A percentile compares a stretch with the other conserved stretches of the same genome.
These are phyloP conservation scores for Elsinoe necatrix DNA, from an alignment of 2,329 filamentous ascomycete genomes.

Conservation along the genomic window DNA sequence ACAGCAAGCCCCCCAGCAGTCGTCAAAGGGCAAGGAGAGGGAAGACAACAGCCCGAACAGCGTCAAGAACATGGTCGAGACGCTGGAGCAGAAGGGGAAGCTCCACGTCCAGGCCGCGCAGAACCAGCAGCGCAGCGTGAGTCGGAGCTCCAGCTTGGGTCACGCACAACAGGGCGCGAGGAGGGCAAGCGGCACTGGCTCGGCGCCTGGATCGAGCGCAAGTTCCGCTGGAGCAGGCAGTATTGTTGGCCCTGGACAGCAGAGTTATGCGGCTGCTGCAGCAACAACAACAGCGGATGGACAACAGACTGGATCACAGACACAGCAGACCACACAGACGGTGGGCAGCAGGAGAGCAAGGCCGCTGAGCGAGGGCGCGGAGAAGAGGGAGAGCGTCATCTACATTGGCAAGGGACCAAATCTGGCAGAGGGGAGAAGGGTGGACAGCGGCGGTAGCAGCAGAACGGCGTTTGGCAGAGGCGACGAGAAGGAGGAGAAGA, in stretches of 20 bases:
- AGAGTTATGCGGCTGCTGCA: background rate
- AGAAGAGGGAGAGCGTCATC: slow-evolving; percentile 12
- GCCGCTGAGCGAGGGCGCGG: background rate
- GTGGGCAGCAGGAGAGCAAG: slow-evolving; percentile 1
- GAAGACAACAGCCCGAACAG: slow-evolving; percentile 14
- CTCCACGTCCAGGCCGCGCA: background rate
- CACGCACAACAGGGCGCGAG: background rate
- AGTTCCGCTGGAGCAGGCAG: background rate
- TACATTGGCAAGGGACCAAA: slow-evolving; percentile 8
- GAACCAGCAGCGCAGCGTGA: background rate
- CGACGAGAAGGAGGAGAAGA: background rate
- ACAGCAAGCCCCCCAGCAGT: background rate
- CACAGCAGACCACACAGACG: background rate
- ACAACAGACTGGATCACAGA: background rate
- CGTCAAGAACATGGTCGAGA: slow-evolving; percentile 13
- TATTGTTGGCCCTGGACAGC: background rate
- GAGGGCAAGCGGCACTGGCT: background rate
- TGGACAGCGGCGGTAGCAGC: background rate
- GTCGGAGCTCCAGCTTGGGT: background rate
- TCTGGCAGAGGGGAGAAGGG: background rate
- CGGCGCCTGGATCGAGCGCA: background rate
- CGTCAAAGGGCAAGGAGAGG: slow-evolving; percentile 8
- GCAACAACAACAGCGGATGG: background rate
- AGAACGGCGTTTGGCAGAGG: background rate
- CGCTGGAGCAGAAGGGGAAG: slow-evolving; percentile 12